phyloP scores from a whole-genome alignment of 179 eudicot species.

The Spergularia azorica region DNA sequence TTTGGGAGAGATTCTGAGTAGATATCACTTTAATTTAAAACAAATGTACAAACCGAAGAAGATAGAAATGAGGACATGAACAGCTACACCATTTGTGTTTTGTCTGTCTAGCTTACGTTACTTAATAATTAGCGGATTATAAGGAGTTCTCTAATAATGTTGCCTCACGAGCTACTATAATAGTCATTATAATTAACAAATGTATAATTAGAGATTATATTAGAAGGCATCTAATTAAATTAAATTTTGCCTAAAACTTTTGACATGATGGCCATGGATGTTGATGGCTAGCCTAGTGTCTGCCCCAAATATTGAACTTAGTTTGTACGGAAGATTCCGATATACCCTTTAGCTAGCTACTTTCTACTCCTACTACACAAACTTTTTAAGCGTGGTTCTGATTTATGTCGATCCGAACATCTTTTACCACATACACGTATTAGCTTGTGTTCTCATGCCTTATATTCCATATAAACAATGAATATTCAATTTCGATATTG shows the following conservation, averaged over 20 bases:
- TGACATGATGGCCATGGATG: slow-evolving; percentile 14
- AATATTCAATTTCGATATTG: too few relatives aligned
- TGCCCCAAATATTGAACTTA: not conserved
- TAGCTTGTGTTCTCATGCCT: too few relatives aligned
- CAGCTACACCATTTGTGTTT: slow-evolving; percentile 15
- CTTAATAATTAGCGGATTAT: too few relatives aligned
- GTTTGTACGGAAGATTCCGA: slow-evolving; percentile 8
- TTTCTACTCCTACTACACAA: not conserved
- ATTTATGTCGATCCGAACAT: not conserved
- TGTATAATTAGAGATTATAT: not conserved
- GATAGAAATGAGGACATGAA: slow-evolving; percentile 8
- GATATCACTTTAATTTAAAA: slow-evolving; percentile 14
- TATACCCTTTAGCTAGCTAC: not conserved
- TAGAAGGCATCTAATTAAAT: not conserved
- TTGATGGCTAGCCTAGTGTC: not conserved
- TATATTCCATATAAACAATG: too few relatives aligned
- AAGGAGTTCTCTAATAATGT: not conserved
- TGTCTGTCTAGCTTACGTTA: slow-evolving; percentile 14
- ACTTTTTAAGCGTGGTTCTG: too few relatives aligned
- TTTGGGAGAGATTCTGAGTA: slow-evolving; percentile 28
- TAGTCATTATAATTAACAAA: not conserved
- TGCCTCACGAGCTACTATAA: not conserved
- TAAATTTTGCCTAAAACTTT: too few relatives aligned
- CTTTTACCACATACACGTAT: too few relatives aligned
- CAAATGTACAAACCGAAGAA: not conserved